Base-by-base conservation (phyloP, 805 yeast species). In the Dipodascopsis uninucleata region DNA sequence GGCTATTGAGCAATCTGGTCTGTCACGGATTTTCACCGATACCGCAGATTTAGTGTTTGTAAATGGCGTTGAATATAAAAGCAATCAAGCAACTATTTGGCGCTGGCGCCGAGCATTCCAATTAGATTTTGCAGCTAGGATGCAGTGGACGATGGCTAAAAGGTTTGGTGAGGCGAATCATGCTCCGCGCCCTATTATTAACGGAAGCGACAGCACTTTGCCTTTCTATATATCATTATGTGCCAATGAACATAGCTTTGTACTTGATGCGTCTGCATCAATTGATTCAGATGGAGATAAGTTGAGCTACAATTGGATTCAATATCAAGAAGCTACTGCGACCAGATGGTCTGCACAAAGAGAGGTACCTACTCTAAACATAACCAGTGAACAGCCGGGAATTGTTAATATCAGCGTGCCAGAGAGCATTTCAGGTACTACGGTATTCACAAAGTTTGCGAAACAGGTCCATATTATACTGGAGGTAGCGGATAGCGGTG, bases 91-190 rank as follows among this genome's bases (percentile, higher is more conserved):
- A 10, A 32, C 41, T 16, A 22, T 39, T 18, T 39, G 43, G 43
- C 42, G 43, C 10, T 39, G 43, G 43, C 26, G 43, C n/a, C 24
- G 24, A 16, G 43, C 37, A 9, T 39, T 28, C 18, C 43, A 39
- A 20, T 3, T 12, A n/a, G 43, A 39, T 31, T 39, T 39, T 39
- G 43, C 43, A 17, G 43, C 29, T 10, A 20, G 43, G 16, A 39
- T 39, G 41, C 41, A 28, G n/a, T 39, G 43, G 43, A 31, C 43
- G 18, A 20, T 39, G 9, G 7, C 25, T 10, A 16, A 28, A 9
- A 36, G 31, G 29, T 7, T 28, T 25, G 12, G 17, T 8, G 26
- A 21, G 12, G 42, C 24, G 6, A 39, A 39, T 21, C 43, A 39
- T 23, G 31, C 16, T 14, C 43, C 43, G 8, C 38, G 31, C 23